Evolutionary conservation across 2,329 filamentous ascomycete genomes (phyloP), one percentile per base, ranked within the genome.

Genomic region (Ustulina deusta): DNA sequence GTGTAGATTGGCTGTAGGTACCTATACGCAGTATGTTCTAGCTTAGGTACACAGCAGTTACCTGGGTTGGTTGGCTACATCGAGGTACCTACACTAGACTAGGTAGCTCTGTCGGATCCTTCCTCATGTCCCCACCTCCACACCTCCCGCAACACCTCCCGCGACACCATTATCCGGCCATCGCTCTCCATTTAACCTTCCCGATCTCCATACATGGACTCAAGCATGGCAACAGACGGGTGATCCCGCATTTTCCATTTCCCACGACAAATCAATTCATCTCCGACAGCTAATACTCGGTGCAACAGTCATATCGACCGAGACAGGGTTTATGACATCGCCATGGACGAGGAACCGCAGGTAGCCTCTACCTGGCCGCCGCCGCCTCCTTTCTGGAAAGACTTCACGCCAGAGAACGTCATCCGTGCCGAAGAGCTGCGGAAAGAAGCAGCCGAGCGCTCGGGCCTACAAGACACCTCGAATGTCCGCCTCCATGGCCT

Each of bases 301-400:
- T 25, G 9, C 22, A 22, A 4, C 17, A 3, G 22, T 6, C 11
- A 27, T 6, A 57, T 42, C 22, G 9, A 29, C 38, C 1, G 15
- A 27, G 20, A 27, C 25, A 10, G 46, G 25, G 13, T 27, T n/a
- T 9, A 5, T 15, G 10, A 29, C 55, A 2, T 44, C 58, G 49
- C 46, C 4, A 78, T 78, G 77, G 76, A 76, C 38, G 76, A 78
- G 60, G 75, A 77, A 56, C 59, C 64, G 20, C 71, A 83, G 54
- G 79, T 86, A 74, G 85, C 89, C 29, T 89, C 91, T 27, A 89
- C 90, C 46, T 97, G 94, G 78, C 95, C 96, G 27, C 89, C 91
- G 60, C 96, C 96, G 29, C 96, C 96, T 29, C 90, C 91, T 0
- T 97, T 97, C 82, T 98, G 93, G 90, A 90, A 91, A 73, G 86